Evolutionary conservation across 1,284 basidiomycete genomes (phyloP), one percentile per base, ranked within the genome.

Genomic region (Pascua sp.): DNA sequence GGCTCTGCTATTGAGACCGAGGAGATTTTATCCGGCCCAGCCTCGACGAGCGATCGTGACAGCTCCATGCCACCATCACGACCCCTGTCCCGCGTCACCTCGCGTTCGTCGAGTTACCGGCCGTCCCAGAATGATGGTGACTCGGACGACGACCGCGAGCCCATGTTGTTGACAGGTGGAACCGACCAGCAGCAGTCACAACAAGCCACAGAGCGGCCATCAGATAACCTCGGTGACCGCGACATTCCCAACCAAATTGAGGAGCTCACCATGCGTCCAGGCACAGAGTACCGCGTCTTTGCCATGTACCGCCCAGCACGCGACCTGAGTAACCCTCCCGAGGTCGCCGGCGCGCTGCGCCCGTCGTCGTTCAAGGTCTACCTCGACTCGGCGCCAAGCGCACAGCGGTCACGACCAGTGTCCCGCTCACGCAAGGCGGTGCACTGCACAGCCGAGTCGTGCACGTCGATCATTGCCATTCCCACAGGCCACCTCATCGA

Each of bases 231-330:
- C 11, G 61, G 61, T 46, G 64, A 65, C 42, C 51, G 57, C 57
- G 64, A 63, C 38, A 72, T 72, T 32, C 71, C 73, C 38, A 74
- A 75, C 50, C 78, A 79, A 57, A 73, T 81, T 16, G 80, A 81
- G 60, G 79, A 81, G 62, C 67, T 81, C n/a, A 72, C 79, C 18
- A 75, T 80, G 62, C 68, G 78, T 8, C 80, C 80, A 2, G 80
- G 80, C 11, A 78, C 75, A 15, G 79, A 80, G 61, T 80, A 80
- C 59, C 70, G 80, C n/a, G 70, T 81, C 11, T 74, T 79, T 42
- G 78, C 80, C 8, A 74, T 79, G 15, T 79, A 79, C 64, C 75
- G 77, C 1, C 79, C 80, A 0, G 62, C 68, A 17, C 64, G 74
- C 2, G 76, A 76, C 42, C 62, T 66, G 3, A 61, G 61, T 42